These are phyloP conservation scores for Dothidotthia symphoricarpi DNA, from an alignment of 2,329 filamentous ascomycete species.

Conservation along the genomic window DNA sequence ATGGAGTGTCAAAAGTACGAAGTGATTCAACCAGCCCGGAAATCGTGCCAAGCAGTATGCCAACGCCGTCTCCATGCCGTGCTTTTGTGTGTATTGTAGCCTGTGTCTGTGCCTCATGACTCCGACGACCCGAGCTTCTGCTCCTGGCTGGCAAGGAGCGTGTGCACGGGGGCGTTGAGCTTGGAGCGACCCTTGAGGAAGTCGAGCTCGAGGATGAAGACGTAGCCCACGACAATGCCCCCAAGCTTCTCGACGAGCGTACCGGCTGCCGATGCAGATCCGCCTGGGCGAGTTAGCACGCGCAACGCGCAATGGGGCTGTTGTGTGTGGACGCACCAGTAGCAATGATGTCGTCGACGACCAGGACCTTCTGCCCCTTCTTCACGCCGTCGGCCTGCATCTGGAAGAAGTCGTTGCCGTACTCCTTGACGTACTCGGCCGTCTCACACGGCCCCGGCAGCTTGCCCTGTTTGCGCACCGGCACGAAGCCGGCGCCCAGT, in stretches of 20 bases:
- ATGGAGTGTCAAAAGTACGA: too few species aligned
- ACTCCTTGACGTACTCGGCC: slow-evolving; percentile 90
- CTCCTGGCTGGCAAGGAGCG: slow-evolving; percentile 69
- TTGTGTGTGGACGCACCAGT: slow-evolving; percentile 82
- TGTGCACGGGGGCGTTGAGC: slow-evolving; percentile 79
- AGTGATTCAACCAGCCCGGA: too few species aligned
- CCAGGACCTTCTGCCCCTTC: slow-evolving; percentile 81
- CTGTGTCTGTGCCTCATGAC: slow-evolving; percentile 3
- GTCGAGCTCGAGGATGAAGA: slow-evolving; percentile 94
- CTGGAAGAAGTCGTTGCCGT: slow-evolving; percentile 92
- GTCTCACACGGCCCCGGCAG: slow-evolving; percentile 85
- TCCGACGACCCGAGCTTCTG: slow-evolving; percentile 23
- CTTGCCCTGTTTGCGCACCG: slow-evolving; percentile 94
- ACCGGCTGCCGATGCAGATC: slow-evolving; percentile 84
- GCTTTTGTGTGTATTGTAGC: slow-evolving; percentile 10
- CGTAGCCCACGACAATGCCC: slow-evolving; percentile 79
- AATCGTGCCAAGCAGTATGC: background rate
- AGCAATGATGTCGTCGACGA: slow-evolving; percentile 98
- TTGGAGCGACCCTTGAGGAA: slow-evolving; percentile 90
- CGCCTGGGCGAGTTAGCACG: slow-evolving; percentile 57
- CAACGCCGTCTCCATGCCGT: slow-evolving; percentile 27
- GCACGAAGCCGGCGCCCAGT: slow-evolving; percentile 82
- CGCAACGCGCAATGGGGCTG: too few species aligned
- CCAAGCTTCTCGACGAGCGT: slow-evolving; percentile 83
- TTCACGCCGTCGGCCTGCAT: slow-evolving; percentile 86